Conservation (phyloP, 202 grass and related monocot species). For the Alloteropsis angusta region DNA sequence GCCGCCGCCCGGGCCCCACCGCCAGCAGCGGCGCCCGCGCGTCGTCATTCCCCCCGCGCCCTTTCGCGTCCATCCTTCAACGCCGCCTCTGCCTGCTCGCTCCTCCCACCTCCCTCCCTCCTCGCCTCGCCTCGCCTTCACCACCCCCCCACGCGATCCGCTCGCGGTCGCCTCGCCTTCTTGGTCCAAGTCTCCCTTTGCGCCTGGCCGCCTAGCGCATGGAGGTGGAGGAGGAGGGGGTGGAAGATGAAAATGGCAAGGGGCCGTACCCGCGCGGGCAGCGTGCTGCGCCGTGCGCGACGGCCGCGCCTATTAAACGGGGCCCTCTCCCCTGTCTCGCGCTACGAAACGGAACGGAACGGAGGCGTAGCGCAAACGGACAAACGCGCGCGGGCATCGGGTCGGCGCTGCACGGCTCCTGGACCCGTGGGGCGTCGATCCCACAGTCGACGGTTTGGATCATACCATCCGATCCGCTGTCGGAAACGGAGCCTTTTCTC, state of each 20-base stretch:
- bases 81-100: background rate
- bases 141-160: background rate
- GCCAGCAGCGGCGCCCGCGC: slow-evolving; percentile 48
- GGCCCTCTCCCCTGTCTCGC: background rate
- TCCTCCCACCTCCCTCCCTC: background rate
- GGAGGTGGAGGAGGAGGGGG: too few relatives aligned
- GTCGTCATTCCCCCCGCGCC: slow-evolving; percentile 10
- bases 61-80: slow-evolving; percentile 21
- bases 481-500: background rate
- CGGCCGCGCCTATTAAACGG: background rate
- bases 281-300: background rate
- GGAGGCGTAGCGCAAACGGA: background rate
- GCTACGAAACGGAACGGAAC: background rate
- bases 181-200: background rate
- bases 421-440: background rate
- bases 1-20: slow-evolving; percentile 26
- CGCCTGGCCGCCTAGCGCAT: background rate
- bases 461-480: background rate
- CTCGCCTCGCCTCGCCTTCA: background rate
- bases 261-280: background rate
- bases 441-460: background rate
- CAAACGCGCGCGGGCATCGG: background rate
- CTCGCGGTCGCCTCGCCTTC: background rate
- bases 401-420: background rate
- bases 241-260: background rate